Base-by-base conservation (phyloP, 805 yeast genomes). In the Metschnikowia gelsemii region DNA sequence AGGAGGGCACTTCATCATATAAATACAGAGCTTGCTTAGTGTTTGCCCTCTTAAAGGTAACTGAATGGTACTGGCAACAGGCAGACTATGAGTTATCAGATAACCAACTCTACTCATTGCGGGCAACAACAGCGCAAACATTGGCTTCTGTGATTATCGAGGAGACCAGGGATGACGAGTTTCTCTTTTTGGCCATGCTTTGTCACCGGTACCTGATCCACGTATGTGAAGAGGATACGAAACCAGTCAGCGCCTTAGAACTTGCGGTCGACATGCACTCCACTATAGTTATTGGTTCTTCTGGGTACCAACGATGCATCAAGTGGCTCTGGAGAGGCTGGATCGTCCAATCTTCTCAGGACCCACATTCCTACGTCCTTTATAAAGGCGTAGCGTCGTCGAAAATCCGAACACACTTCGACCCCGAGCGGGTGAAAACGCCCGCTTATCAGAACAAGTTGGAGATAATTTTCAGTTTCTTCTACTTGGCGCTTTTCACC, bases 291-390 rank as follows among this genome's bases (percentile, higher is more conserved):
- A 86, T 89, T 52, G 82, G 88, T 2, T 79, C 95, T 0, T 68
- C 83, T 7, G 96, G 96, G 0, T 88, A 79, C 60, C 96, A 88
- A 62, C 68, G 95, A 40, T 87, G 96, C 64, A 75, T 87, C 55
- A 80, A 82, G 51, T 88, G 96, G 95, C 62, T 88, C 35, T 88
- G 96, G 96, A 70, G 90, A 42, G 96, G 96, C 21, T 87, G 96
- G 95, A 85, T 88, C 47, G 73, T 85, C 37, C 96, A 87, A 62
- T 76, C 84, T 17, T 77, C 80, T 9, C 61, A 59, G 11, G 87
- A 87, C 56, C 87, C 93, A 5, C 73, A 76, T 18, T 79, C 80
- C 12, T 88, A 84, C 53, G 81, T 78, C 19, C 56, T 82, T 42
- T 87, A 83, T 59, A 75, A 72, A 46, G 80, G 79, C 0, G 75